Base-by-base conservation (phyloP, 306 rosid species). In the Datisca glomerata region DNA sequence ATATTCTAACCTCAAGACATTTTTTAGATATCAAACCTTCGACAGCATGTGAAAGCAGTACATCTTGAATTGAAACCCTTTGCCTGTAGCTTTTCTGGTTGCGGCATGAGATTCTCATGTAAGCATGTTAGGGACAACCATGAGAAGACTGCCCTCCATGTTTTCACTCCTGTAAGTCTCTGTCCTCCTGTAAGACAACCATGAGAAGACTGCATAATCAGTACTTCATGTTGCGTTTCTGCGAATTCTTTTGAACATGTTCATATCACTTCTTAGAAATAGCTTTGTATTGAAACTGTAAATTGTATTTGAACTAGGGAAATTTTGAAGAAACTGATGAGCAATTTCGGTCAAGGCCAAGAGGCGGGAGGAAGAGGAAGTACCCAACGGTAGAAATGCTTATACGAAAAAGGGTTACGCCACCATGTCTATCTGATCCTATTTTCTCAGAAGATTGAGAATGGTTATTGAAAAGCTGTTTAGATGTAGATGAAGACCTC, bases 41-140 rank as follows among this genome's bases (percentile, higher is more conserved):
- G 24, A 7, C 78, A 47, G 36, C 97, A 87, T 52, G 55, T 62
- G 53, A 83, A 68, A 65, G 97, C 71, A 19, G 93, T 71, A 57
- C 97, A 89, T 62, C 59, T 72, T 1, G 37, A 71, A 21, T 44
- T 17, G 2, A 89, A 66, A 33, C 95, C 81, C 5, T 89, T 65
- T 46, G 55, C 46, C 7, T 89, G 97, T 43, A 50, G 85, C 48
- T 74, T 83, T 63, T 44, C 72, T n/a, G 73, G 77, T 51, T 87
- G 97, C 55, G 82, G 83, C 47, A 63, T 71, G 95, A 83, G 86
- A 43, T 89, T 89, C 40, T 68, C 93, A 5, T 80, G 80, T 72
- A 89, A 83, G 59, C 97, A 89, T 1, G 97, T 89, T 24, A 59
- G 97, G 65, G 86, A 89, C 36, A 83, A 77, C 7, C 97, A 80